Base-by-base conservation (phyloP, 176 grass and related monocot genomes). In the Panicum miliaceum region DNA sequence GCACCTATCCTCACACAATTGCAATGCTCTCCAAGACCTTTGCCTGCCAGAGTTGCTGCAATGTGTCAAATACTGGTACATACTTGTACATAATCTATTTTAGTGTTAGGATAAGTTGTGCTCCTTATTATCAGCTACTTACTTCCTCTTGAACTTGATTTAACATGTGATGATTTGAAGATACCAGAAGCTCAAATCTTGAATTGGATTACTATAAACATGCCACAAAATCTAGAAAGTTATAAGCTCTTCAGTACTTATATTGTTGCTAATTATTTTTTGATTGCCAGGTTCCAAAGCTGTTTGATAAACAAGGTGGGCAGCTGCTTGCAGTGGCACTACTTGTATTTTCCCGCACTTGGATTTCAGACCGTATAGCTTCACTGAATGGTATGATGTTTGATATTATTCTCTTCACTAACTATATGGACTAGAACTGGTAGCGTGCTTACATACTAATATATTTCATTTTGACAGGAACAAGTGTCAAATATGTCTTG, bases 301-400 rank as follows among this genome's bases (percentile, higher is more conserved):
- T 98, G 59, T 43, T 96, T 93, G 93, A 95, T 89, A 95, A 91
- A 71, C 96, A 98, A 90, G 96, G 96, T 20, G 93, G 85, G 5
- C 91, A 92, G 78, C 90, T 98, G 74, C 85, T 98, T 88, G 93
- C 96, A 77, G 91, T 98, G 62, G 89, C 87, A 56, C 47, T 98
- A 51, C 89, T 98, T 65, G 96, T 98, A 79, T 86, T 95, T 53
- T 98, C 96, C 41, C 89, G 96, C 46, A 98, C 96, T 68, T 98
- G 91, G 91, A 98, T 98, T 82, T 98, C 96, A 77, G 96, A 98
- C 79, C 91, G 93, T 53, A 98, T 98, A 84, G 96, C 96, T 57
- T 96, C 96, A 46, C 81, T 98, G 77, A 98, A 96, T 84, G 96
- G 96, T 98, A 89, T 34, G 77, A 12, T 81, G 68, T 83, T 43